Evolutionary conservation across 2,329 filamentous ascomycete species (phyloP).

Genomic region (Fusarium robinianum): DNA sequence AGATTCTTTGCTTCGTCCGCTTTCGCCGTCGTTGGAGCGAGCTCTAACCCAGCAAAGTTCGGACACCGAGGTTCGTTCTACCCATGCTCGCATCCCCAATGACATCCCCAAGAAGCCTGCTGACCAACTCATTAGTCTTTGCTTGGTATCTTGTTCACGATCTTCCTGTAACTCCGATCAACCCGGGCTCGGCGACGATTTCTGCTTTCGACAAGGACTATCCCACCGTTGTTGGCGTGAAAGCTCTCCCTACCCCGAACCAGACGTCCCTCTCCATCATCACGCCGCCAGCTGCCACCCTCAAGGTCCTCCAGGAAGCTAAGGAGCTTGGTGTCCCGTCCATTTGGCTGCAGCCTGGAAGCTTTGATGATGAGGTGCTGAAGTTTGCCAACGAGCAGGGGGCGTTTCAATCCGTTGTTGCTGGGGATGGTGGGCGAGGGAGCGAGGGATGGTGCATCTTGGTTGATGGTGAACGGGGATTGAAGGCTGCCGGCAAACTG

Average conservation of each 20-base stretch:
- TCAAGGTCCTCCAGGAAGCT: conserved; percentile 75
- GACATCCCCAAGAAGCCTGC: background rate
- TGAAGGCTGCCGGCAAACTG: conserved; percentile 61
- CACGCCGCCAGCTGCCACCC: conserved; percentile 80
- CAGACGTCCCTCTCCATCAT: conserved; percentile 83
- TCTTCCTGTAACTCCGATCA: conserved; percentile 81
- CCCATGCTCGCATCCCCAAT: background rate
- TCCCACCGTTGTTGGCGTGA: conserved; percentile 67
- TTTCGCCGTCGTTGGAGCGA: conserved; percentile 90
- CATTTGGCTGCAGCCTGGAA: conserved; percentile 91
- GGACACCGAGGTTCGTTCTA: conserved; percentile 75
- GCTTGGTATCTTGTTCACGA: conserved; percentile 82
- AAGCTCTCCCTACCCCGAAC: conserved; percentile 65
- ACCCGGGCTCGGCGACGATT: conserved; percentile 71
- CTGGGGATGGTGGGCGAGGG: conserved; percentile 65
- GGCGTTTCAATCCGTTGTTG: conserved; percentile 71
- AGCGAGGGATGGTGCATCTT: conserved; percentile 85
- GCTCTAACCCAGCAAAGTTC: conserved; percentile 81
- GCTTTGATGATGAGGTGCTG: conserved; percentile 77
- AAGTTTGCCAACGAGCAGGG: conserved; percentile 65
- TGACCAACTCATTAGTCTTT: conserved; percentile 64
- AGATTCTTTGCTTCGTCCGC: conserved; percentile 78
- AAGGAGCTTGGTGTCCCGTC: conserved; percentile 72
- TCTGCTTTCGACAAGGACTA: conserved; percentile 62
- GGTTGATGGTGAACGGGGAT: conserved; percentile 74